phyloP scores from a whole-genome alignment of 345 rosid species.

The Populus simonii region DNA sequence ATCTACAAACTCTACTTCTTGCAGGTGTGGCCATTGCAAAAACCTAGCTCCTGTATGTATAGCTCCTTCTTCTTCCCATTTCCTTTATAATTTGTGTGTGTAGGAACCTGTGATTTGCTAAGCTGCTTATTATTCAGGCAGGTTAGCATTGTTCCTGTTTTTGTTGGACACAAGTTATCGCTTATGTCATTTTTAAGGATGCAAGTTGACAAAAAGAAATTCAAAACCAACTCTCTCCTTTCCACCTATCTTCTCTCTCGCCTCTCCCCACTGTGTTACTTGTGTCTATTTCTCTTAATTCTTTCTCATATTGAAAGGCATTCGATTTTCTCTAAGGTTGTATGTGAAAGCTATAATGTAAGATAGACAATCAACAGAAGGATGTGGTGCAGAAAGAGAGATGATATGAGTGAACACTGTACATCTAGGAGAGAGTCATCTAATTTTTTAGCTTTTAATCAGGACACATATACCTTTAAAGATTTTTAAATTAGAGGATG shows the following conservation, averaged over 20 bases:
- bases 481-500: not conserved
- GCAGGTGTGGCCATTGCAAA: constrained; percentile 99
- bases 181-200: not conserved
- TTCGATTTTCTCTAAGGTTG: not conserved
- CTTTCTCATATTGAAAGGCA: not conserved
- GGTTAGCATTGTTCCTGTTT: not conserved
- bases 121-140: not conserved
- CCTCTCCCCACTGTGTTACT: not conserved
- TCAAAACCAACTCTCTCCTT: not conserved
- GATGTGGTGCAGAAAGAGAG: not conserved
- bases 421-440: not conserved
- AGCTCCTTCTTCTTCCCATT: constrained; percentile 2
- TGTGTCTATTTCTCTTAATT: not conserved
- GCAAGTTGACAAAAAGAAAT: not conserved
- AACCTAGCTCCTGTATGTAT: constrained; percentile 87
- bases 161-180: not conserved
- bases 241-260: not conserved
- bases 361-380: not conserved
- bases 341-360: not conserved
- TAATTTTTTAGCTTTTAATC: not conserved
- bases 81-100: not conserved
- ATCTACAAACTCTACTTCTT: constrained; percentile 23
- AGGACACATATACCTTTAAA: not conserved
- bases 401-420: not conserved
- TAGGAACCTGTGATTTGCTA: not conserved